Evolutionary conservation across 2,329 filamentous ascomycete species (phyloP), one percentile per base, ranked within the genome.

Genomic region (Phialocephala sp.): DNA sequence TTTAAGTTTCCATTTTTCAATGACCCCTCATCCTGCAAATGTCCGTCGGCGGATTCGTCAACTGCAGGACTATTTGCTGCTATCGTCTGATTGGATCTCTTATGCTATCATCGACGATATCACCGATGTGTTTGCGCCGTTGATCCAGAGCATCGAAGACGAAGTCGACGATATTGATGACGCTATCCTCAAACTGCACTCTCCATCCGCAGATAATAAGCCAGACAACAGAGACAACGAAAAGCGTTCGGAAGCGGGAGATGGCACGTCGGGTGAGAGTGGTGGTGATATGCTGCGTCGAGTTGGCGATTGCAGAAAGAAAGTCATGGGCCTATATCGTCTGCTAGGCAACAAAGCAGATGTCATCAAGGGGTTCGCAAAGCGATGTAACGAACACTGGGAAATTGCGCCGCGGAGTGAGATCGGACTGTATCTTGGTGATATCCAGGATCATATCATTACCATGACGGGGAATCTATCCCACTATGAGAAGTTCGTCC

Each of bases 101-200:
- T 99, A 99, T 75, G 95, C 94, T 57, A 91, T 97, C 71, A 97
- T 98, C 69, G 95, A 99, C 79, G 95, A 99, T 76, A 97, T 99
- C 72, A 99, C 95, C 6, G 95, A 99, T 77, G 94, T 93, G 2
- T 99, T 97, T 75, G 91, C 91, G 6, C 95, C 95, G 0, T 82
- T 98, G 57, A 97, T 99, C 63, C 91, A 97, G 73, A 88, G 86
- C 27, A 97, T 99, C 60, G 95, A 99, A 77, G 90, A 97, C 57
- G 94, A 99, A 77, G 95, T 98, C 12, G 95, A 99, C 76, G 91
- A 97, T 66, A 98, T 99, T 70, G 95, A 99, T 74, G 94, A 97
- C 71, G 89, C 87, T 22, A 97, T 99, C 70, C 81, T 99, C 62
- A 85, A 87, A 71, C 85, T 97, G 69, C 94, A 97, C 76, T 89